phyloP scores from a whole-genome alignment of 208 protist genomes.

The Trypanosomatidae sp. region DNA sequence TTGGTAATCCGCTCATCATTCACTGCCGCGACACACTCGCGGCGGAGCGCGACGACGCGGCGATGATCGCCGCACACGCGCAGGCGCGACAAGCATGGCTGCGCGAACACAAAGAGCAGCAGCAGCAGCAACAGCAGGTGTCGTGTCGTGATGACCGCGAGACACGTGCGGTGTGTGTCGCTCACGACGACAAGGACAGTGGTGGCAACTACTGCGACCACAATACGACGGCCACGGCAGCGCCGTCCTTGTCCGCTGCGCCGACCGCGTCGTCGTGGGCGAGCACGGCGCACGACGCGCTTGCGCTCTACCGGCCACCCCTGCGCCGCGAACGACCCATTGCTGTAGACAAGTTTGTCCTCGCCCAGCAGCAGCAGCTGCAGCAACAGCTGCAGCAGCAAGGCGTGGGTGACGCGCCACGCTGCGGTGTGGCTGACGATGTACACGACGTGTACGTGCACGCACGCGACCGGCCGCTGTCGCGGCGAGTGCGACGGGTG shows the following conservation, averaged over 20 bases:
- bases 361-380: not conserved
- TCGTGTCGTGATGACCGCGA: no score
- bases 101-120: no score
- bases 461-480: not conserved
- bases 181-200: no score
- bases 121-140: no score
- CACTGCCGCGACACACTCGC: not conserved
- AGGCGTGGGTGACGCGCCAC: no score
- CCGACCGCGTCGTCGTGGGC: not conserved
- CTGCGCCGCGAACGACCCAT: not conserved
- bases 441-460: not conserved
- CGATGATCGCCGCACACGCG: no score
- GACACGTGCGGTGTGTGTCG: no score
- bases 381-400: no score
- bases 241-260: not conserved
- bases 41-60: not conserved
- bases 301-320: not conserved
- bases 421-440: not conserved
- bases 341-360: not conserved
- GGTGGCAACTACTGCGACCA: no score
- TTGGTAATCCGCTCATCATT: slow-evolving; percentile 27
- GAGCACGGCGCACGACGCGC: not conserved
- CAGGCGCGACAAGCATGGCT: no score
- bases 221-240: no score
- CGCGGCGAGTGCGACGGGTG: not conserved